Conservation (phyloP, 2,329 filamentous ascomycete species). For the Apiospora koreana region DNA sequence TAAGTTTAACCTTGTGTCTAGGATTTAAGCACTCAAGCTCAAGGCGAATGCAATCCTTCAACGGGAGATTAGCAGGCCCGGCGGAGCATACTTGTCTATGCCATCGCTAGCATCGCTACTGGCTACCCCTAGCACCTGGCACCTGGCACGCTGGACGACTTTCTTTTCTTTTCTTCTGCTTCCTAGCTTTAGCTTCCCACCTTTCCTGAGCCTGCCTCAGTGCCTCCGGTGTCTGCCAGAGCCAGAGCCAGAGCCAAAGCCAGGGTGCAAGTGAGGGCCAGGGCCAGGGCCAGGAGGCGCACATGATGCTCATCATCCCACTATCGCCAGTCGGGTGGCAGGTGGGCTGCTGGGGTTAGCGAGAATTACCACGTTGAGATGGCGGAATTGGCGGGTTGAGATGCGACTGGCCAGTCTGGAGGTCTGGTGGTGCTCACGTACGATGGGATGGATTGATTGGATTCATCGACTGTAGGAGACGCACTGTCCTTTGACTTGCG, state of each 20-base stretch:
- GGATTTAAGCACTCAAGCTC: background rate
- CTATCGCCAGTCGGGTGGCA: background rate
- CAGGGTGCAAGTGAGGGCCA: background rate
- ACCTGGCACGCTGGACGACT: no score
- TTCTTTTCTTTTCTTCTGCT: background rate
- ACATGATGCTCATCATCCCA: background rate
- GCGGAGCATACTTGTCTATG: background rate
- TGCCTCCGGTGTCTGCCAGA: no score
- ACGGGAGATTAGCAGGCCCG: background rate
- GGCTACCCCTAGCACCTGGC: no score
- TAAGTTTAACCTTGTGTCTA: background rate
- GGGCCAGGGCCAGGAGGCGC: background rate
- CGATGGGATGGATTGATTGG: background rate
- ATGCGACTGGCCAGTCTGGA: background rate
- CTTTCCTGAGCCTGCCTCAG: no score
- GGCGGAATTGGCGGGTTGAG: background rate
- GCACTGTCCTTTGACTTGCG: background rate
- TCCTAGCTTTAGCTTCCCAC: background rate
- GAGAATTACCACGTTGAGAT: background rate
- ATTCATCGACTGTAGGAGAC: background rate
- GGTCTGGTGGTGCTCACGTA: background rate
- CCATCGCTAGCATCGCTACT: no score
- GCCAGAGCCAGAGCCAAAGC: no score
- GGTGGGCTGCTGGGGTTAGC: background rate
- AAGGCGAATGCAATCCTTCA: background rate